Conservation (phyloP, 305 asterid species). For the Fraxinus velutina region DNA sequence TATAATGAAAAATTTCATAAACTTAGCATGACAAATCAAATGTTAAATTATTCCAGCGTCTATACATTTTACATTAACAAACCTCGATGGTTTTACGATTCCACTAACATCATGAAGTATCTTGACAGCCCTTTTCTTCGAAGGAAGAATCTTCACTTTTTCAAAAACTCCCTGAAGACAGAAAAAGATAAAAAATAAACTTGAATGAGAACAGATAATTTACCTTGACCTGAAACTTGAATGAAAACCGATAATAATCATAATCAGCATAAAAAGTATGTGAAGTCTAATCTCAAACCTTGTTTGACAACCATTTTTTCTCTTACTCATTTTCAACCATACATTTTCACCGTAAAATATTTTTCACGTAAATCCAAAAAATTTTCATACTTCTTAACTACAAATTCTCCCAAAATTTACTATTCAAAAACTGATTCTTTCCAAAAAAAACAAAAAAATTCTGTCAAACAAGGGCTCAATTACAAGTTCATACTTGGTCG, state of each 20-base stretch:
- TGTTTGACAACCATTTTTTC: not conserved
- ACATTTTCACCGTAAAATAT: not conserved
- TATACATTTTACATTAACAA: conserved; percentile 18
- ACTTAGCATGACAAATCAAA: not conserved
- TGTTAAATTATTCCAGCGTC: not conserved
- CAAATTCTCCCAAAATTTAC: not conserved
- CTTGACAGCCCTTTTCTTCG: conserved; percentile 63
- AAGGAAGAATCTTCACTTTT: conserved; percentile 67
- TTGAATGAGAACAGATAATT: not conserved
- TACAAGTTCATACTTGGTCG: not conserved
- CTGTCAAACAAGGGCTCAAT: not conserved
- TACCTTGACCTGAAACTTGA: conserved; percentile 1
- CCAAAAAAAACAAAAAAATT: not conserved
- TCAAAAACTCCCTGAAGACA: conserved; percentile 59
- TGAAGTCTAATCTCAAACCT: not conserved
- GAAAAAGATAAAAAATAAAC: not conserved
- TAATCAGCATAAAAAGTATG: not conserved
- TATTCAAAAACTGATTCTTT: not conserved
- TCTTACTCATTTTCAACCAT: not conserved
- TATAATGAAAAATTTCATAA: not conserved
- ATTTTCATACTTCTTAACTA: not conserved
- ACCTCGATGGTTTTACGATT: conserved; percentile 82
- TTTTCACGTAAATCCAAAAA: not conserved
- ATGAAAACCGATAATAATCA: not conserved
- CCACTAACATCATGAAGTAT: conserved; percentile 75